Base-by-base conservation (phyloP, 768 basidiomycete genomes). In the Mycena epipterygia region DNA sequence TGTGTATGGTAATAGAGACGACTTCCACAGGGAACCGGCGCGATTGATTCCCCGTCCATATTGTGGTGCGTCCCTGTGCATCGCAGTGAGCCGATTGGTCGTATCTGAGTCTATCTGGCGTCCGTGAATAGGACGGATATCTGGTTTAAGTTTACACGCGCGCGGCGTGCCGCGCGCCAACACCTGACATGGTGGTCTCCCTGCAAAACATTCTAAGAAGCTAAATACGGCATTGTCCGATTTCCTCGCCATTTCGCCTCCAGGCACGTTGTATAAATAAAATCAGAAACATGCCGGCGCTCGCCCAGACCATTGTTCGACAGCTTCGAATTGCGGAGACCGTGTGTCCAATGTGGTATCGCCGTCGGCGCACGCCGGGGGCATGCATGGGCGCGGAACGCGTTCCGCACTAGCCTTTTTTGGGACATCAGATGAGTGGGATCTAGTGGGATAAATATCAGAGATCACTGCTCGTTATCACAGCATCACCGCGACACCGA, bases 141-240 rank as follows among this genome's bases (percentile, higher is more conserved):
- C 6, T 48, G 25, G 11, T 51, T 67, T 56, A 48, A 30, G 67
- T 68, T 68, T 63, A 30, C 51, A 39, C 52, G 52, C 67, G 52
- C 17, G 60, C 48, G 39, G 51, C 19, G 42, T n/a, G n/a, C n/a
- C 58, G 25, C 51, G 49, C 49, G 55, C 64, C 23, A n/a, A 29
- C 64, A 37, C 55, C 66, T 67, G 65, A 59, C 60, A 44, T 19
- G 42, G 5, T 27, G 21, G 16, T 23, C 33, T 27, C 27, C 61
- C 48, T 14, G 32, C 25, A 52, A 23, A n/a, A 49, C 64, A 49
- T 58, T 49, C 46, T 41, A 51, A 19, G 57, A 62, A 68, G 29
- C 61, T 70, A 58, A 63, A 59, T 58, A 21, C 44, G 67, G 67
- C 52, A 63, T 48, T 65, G 56, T 60, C 69, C 69, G 69, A 70